Evolutionary conservation across 2,329 filamentous ascomycete species (phyloP), one percentile per base, ranked within the genome.

Genomic region (Trichoderma cornu-damae): DNA sequence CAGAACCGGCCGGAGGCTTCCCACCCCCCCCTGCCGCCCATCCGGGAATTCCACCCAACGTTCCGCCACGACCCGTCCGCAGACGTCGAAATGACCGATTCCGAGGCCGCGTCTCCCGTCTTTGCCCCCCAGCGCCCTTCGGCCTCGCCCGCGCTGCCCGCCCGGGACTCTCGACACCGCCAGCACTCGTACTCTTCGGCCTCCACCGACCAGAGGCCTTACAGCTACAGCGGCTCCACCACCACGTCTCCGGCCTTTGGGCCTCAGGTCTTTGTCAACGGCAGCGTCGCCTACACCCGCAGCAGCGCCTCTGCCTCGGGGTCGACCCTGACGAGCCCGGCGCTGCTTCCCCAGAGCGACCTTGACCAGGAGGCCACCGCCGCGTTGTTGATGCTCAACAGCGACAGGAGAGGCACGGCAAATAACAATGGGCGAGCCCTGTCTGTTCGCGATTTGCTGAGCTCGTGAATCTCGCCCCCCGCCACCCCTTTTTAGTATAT

Each of bases 351-450:
- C 0, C 79, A 82, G 65, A 74, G 75, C 34, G 82, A 85, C 49
- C 66, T 82, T 4, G 84, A 88, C 61, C 86, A 91, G 60, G 90
- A 94, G 69, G 92, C 90, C 1, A 94, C 90, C 6, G 87, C 90
- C 11, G 92, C 91, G 3, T 71, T 96, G 64, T 72, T 96, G 69
- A 96, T 96, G 91, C 76, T 96, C 59, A 95, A 92, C 63, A 84
- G 79, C 54, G 90, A 94, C 69, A 82, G 89, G 38, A 79, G 89
- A 34, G 79, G 77, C 35, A 75, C 73, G 8, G 54, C 49, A 26
- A 34, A 46, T 9, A 43, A 49, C 6, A 66, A 69, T 24, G 75
- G 71, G 8, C 70, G 80, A 50, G 79, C 79, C 0, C 73, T 83
- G 69, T 82, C 80, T 40, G 80, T 83, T 12, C 73, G 73, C 47